phyloP scores from a whole-genome alignment of 2,329 filamentous ascomycete genomes.

The Pseudogymnoascus sp. region DNA sequence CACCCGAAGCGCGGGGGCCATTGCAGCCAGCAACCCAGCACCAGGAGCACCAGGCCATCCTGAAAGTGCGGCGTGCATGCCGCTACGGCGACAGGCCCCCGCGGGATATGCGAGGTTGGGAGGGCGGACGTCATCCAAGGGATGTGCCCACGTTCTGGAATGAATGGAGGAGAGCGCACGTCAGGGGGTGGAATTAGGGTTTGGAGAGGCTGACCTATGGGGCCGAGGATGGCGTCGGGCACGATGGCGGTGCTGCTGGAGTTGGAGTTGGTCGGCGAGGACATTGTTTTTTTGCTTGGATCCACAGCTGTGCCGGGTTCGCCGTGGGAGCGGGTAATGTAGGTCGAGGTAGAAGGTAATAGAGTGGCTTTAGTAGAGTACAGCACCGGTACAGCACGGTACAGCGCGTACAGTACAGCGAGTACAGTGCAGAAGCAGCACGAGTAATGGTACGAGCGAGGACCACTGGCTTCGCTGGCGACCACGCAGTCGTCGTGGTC shows the following conservation, averaged over 20 bases:
- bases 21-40: background rate
- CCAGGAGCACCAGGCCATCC: background rate
- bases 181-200: background rate
- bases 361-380: background rate
- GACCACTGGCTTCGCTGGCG: background rate
- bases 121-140: constrained; percentile 5
- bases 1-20: background rate
- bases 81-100: background rate
- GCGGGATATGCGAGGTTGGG: background rate
- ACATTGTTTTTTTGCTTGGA: background rate
- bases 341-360: background rate
- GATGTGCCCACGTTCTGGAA: constrained; percentile 9
- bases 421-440: background rate
- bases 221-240: background rate
- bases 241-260: background rate
- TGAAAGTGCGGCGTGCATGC: background rate
- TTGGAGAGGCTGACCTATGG: constrained; percentile 7
- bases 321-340: background rate
- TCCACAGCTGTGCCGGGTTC: background rate
- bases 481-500: background rate
- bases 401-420: no score
- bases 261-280: background rate
- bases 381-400: background rate
- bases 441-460: background rate
- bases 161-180: background rate